Conservation (phyloP, 106 monocot genomes). For the Ottelia alismoides region DNA sequence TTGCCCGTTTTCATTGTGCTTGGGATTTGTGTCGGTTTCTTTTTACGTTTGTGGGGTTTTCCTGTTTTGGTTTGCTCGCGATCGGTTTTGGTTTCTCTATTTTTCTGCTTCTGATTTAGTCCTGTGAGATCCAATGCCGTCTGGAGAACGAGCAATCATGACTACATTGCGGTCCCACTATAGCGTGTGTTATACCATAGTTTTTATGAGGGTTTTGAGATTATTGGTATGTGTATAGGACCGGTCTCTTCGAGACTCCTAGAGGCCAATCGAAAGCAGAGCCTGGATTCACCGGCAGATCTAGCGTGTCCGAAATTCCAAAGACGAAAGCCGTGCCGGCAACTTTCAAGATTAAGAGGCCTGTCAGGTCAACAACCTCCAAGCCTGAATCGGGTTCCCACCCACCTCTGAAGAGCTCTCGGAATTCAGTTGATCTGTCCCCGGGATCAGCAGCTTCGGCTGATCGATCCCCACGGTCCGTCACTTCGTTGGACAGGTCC, state of each 20-base stretch:
- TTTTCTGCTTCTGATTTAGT: neutral
- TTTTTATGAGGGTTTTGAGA: neutral
- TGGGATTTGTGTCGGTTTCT: neutral
- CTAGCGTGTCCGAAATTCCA: too few species aligned
- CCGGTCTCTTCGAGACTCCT: conserved; percentile 15
- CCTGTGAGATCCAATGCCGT: neutral
- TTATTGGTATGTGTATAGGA: conserved; percentile 3
- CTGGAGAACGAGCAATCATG: neutral
- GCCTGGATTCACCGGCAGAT: too few species aligned
- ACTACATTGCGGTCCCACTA: neutral
- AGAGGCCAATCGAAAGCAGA: neutral
- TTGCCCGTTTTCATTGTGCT: neutral
- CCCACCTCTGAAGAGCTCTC: conserved; percentile 24
- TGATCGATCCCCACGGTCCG: conserved; percentile 21
- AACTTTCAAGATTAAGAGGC: conserved; percentile 27
- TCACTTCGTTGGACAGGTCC: conserved; percentile 10
- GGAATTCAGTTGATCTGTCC: conserved; percentile 20
- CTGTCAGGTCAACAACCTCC: conserved; percentile 25
- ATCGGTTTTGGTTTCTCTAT: neutral
- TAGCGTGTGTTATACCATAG: neutral
- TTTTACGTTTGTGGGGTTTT: neutral
- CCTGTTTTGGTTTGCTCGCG: neutral
- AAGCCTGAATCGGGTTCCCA: conserved; percentile 29
- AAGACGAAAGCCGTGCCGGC: conserved; percentile 30
- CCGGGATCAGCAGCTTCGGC: conserved; percentile 28